These are phyloP conservation scores for Lactarius akahatsu DNA, from an alignment of 768 basidiomycete species.

Conservation along the genomic window DNA sequence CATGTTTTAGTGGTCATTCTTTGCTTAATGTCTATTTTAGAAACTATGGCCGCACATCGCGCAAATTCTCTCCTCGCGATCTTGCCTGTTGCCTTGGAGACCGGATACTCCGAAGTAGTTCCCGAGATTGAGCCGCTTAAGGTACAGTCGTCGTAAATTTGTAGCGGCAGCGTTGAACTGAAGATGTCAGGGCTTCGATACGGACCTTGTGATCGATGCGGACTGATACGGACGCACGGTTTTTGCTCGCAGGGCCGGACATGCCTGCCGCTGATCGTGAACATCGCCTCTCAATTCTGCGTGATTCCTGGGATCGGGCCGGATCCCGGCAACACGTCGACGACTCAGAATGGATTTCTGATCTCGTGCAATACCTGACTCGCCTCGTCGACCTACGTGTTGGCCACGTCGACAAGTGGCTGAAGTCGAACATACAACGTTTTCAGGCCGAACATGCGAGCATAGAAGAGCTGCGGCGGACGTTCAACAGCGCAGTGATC, in stretches of 20 bases:
- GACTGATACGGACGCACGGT: constrained; percentile 40
- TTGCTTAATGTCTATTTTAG: constrained; percentile 31
- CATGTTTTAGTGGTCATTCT: neutral
- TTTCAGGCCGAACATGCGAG: constrained; percentile 46
- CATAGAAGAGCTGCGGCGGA: constrained; percentile 46
- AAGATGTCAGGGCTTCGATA: constrained; percentile 50
- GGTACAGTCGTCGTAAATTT: constrained; percentile 34
- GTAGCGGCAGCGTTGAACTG: neutral
- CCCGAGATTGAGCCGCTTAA: constrained; percentile 51
- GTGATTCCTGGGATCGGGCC: constrained; percentile 36
- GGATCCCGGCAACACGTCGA: constrained; percentile 36
- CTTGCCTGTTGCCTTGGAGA: constrained; percentile 47
- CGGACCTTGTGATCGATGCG: constrained; percentile 33
- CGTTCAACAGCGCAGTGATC: constrained; percentile 43
- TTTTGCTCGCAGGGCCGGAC: constrained; percentile 35
- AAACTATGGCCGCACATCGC: constrained; percentile 50
- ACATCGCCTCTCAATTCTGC: constrained; percentile 30
- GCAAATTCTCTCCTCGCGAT: constrained; percentile 38
- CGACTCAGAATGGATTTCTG: constrained; percentile 45
- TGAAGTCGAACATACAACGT: constrained; percentile 46
- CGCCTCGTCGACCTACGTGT: constrained; percentile 44
- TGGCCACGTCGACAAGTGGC: constrained; percentile 50
- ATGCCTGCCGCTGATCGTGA: constrained; percentile 32
- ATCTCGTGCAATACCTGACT: constrained; percentile 42
- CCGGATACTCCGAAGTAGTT: constrained; percentile 45